Conservation (phyloP, 2,329 filamentous ascomycete genomes). For the Penicillium rolfsii region DNA sequence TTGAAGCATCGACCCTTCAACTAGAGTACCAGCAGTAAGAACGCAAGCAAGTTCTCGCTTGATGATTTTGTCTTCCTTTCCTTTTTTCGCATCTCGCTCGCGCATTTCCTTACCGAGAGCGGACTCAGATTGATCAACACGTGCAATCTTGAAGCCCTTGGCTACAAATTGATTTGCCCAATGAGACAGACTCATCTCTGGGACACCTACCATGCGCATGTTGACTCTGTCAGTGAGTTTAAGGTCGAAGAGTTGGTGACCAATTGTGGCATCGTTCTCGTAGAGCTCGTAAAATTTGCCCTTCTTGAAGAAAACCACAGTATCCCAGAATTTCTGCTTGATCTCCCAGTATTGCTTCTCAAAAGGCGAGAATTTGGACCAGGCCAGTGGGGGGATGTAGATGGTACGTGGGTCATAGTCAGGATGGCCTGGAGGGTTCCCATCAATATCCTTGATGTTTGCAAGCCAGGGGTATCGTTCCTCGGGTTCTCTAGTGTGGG, state of each 20-base stretch:
- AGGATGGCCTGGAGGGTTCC: slow-evolving; percentile 74
- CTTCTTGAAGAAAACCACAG: slow-evolving; percentile 99
- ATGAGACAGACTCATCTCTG: slow-evolving; percentile 90
- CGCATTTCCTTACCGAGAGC: slow-evolving; percentile 97
- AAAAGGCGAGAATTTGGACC: slow-evolving; percentile 84
- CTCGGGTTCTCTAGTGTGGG: slow-evolving; percentile 79
- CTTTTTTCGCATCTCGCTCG: slow-evolving; percentile 69
- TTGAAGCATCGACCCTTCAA: slow-evolving; percentile 95
- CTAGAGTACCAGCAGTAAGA: slow-evolving; percentile 86
- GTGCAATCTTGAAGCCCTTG: slow-evolving; percentile 95
- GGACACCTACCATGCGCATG: slow-evolving; percentile 99
- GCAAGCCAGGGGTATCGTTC: slow-evolving; percentile 89
- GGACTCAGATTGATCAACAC: slow-evolving; percentile 96
- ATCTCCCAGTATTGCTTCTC: slow-evolving; percentile 99
- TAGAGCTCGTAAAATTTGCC: slow-evolving; percentile 99
- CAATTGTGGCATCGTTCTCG: slow-evolving; percentile 94
- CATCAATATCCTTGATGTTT: slow-evolving; percentile 80
- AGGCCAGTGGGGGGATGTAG: slow-evolving; percentile 82
- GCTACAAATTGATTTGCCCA: slow-evolving; percentile 99
- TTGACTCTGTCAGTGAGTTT: slow-evolving; percentile 98
- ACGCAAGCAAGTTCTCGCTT: slow-evolving; percentile 87
- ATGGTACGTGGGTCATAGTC: slow-evolving; percentile 91
- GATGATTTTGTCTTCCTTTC: slow-evolving; percentile 90
- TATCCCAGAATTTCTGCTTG: slow-evolving; percentile 97
- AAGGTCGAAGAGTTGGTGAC: slow-evolving; percentile 93